Conservation (phyloP, 2,329 filamentous ascomycete genomes). For the Neofusicoccum kwambonambiense region DNA sequence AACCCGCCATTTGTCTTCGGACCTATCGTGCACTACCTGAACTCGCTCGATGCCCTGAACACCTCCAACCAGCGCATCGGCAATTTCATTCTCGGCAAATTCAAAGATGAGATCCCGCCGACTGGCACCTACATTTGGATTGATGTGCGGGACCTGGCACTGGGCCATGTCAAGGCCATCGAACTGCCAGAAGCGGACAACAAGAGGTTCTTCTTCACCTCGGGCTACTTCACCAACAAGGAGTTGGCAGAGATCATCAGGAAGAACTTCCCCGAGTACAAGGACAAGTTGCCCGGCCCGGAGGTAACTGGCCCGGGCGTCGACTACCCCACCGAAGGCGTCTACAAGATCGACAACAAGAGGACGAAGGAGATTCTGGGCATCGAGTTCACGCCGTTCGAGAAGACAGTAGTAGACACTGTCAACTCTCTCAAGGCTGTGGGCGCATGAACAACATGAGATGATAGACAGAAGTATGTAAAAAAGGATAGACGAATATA, state of each 20-base stretch:
- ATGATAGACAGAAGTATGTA: background rate
- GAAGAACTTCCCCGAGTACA: constrained; percentile 55
- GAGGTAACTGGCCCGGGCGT: constrained; percentile 25
- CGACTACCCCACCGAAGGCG: constrained; percentile 47
- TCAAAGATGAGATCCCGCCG: constrained; percentile 56
- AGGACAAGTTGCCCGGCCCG: constrained; percentile 46
- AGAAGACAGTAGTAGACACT: constrained; percentile 61
- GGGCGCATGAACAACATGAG: constrained; percentile 28
- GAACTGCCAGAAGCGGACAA: constrained; percentile 57
- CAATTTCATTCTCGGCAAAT: constrained; percentile 62
- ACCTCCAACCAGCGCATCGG: constrained; percentile 69
- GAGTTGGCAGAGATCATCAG: constrained; percentile 57
- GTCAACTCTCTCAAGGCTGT: constrained; percentile 62
- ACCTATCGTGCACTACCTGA: constrained; percentile 59
- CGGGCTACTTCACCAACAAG: constrained; percentile 61
- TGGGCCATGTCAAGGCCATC: constrained; percentile 61
- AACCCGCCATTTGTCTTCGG: constrained; percentile 53
- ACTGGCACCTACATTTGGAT: constrained; percentile 55
- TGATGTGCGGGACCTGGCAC: constrained; percentile 57
- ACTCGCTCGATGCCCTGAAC: constrained; percentile 64
- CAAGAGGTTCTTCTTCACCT: constrained; percentile 64
- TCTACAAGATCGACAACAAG: constrained; percentile 58
- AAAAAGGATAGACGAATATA: no score
- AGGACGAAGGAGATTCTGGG: constrained; percentile 58
- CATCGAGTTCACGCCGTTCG: constrained; percentile 57